phyloP scores from a whole-genome alignment of 2,329 filamentous ascomycete species.

The Cyclaneusma minus region DNA sequence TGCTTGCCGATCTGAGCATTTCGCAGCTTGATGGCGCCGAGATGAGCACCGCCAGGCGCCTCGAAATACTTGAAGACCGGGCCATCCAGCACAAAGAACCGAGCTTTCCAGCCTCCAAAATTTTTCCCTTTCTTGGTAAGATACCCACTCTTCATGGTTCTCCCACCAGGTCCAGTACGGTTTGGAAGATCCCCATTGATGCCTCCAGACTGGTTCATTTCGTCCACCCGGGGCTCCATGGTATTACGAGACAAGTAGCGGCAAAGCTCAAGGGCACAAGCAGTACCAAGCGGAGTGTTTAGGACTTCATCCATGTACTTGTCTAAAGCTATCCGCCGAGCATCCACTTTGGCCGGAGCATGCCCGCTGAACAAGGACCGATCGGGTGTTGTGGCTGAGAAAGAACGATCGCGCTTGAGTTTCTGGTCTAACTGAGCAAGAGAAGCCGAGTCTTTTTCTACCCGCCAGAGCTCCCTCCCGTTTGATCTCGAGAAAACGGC shows the following conservation, averaged over 20 bases:
- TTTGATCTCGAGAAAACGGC: constrained; percentile 69
- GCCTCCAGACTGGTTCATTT: constrained; percentile 26
- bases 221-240: constrained; percentile 45
- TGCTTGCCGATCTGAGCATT: constrained; percentile 92
- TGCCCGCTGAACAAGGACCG: constrained; percentile 79
- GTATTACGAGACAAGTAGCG: constrained; percentile 64
- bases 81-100: constrained; percentile 55
- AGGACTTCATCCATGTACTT: constrained; percentile 74
- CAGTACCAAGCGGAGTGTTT: constrained; percentile 65
- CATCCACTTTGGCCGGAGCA: constrained; percentile 84
- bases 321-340: constrained; percentile 66
- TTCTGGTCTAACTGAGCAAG: constrained; percentile 70
- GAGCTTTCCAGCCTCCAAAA: constrained; percentile 95
- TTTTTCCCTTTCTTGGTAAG: constrained; percentile 96
- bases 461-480: constrained; percentile 71
- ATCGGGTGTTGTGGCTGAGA: constrained; percentile 68
- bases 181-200: constrained; percentile 21
- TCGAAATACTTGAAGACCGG: constrained; percentile 80
- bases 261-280: constrained; percentile 68
- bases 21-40: constrained; percentile 85
- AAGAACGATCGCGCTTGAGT: constrained; percentile 57
- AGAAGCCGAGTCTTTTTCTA: constrained; percentile 80
- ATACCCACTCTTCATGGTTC: constrained; percentile 71
- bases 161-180: constrained; percentile 42
- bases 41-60: constrained; percentile 71